Conservation (phyloP, 768 basidiomycete genomes). For the Tylopilus felleus region DNA sequence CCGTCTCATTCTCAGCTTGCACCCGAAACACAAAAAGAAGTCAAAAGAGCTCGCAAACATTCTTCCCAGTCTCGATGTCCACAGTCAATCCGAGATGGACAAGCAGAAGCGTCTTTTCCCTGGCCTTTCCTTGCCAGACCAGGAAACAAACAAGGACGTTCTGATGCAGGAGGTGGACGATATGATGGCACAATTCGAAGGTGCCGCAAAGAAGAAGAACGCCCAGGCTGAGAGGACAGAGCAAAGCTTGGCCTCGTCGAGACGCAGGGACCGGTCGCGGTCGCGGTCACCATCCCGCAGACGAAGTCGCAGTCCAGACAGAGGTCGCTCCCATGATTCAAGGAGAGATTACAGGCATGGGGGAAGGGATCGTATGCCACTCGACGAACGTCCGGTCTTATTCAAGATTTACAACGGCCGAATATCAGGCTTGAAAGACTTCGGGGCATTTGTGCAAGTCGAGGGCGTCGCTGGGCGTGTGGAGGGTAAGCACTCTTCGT, state of each 20-base stretch:
- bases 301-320: conserved; percentile 58
- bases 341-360: conserved; percentile 41
- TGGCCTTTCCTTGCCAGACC: conserved; percentile 79
- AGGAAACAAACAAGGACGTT: conserved; percentile 67
- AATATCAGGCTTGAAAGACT: conserved; percentile 85
- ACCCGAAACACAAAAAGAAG: conserved; percentile 91
- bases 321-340: conserved; percentile 48
- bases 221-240: conserved; percentile 40
- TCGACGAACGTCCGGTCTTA: conserved; percentile 82
- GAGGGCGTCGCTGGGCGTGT: conserved; percentile 83
- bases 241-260: conserved; percentile 57
- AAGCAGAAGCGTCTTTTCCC: conserved; percentile 86
- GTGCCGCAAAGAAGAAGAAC: conserved; percentile 66
- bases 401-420: conserved; percentile 95
- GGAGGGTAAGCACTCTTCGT: conserved; percentile 65
- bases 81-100: conserved; percentile 54
- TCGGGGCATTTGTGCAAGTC: conserved; percentile 89
- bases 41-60: conserved; percentile 38
- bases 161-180: conserved; percentile 89
- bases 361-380: conserved; percentile 31
- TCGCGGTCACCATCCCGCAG: conserved; percentile 46
- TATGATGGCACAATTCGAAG: conserved; percentile 73
- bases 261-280: conserved; percentile 46
- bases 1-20: conserved; percentile 89
- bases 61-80: conserved; percentile 28